Conservation (phyloP, 2,329 filamentous ascomycete genomes). For the Exophiala sp. region DNA sequence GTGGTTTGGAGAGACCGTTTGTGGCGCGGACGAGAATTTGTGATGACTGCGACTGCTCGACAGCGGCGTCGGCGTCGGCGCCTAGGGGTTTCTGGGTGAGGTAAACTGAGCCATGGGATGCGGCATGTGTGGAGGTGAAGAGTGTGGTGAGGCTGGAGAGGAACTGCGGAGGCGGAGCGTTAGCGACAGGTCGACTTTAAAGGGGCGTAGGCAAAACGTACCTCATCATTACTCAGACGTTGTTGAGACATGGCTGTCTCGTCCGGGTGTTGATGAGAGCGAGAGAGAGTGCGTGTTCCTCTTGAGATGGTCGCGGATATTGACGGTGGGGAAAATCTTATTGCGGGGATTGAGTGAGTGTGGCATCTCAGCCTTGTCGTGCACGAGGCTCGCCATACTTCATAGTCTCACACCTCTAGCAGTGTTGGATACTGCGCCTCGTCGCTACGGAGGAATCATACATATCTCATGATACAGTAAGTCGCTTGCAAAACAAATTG, state of each 20-base stretch:
- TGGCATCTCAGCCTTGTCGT: too few species aligned
- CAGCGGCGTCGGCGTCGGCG: constrained; percentile 26
- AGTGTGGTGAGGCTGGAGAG: constrained; percentile 40
- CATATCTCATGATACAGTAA: too few species aligned
- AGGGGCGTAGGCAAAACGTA: constrained; percentile 21
- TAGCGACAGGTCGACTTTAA: neutral
- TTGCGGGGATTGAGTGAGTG: too few species aligned
- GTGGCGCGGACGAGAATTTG: constrained; percentile 77
- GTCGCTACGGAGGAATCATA: too few species aligned
- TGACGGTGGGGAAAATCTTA: too few species aligned
- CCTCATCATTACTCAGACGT: constrained; percentile 42
- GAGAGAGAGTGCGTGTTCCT: too few species aligned
- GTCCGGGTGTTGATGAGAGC: neutral
- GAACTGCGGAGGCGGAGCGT: constrained; percentile 34
- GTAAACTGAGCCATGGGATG: constrained; percentile 42
- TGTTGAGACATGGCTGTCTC: constrained; percentile 16
- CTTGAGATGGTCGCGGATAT: too few species aligned
- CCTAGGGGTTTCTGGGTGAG: constrained; percentile 38
- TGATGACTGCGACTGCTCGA: constrained; percentile 54
- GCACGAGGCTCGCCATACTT: too few species aligned
- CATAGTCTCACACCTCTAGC: too few species aligned
- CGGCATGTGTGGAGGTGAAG: constrained; percentile 38
- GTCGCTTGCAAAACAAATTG: too few species aligned
- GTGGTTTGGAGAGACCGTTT: constrained; percentile 64
- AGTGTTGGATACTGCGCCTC: too few species aligned